A percentile compares a stretch with the other conserved stretches of the same genome.
phyloP scores from a whole-genome alignment of 352 stramenopile species.

The Pseudoperonospora humuli region DNA sequence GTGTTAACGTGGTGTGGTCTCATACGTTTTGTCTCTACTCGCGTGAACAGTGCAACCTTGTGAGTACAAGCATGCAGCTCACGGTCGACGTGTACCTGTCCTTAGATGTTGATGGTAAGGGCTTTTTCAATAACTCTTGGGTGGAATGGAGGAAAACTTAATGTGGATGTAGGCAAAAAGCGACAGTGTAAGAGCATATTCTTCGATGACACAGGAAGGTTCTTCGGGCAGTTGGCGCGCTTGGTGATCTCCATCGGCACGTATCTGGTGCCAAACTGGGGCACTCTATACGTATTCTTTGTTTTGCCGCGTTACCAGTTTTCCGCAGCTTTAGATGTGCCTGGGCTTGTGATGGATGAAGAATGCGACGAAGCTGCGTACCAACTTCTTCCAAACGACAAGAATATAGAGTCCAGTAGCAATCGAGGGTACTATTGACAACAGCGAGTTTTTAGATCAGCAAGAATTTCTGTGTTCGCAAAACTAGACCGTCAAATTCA shows the following conservation, averaged over 20 bases:
- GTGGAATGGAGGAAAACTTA: background rate
- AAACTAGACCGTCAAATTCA: too few species aligned
- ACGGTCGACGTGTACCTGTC: slow-evolving; percentile 56
- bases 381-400: slow-evolving; percentile 14
- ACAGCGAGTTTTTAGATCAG: too few species aligned
- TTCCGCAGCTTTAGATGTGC: slow-evolving; percentile 45
- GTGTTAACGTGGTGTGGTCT: slow-evolving; percentile 1
- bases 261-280: slow-evolving; percentile 59
- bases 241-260: slow-evolving; percentile 41
- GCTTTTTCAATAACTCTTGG: background rate
- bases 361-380: slow-evolving; percentile 11
- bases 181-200: slow-evolving; percentile 60
- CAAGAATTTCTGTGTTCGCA: too few species aligned
- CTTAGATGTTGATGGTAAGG: slow-evolving; percentile 36
- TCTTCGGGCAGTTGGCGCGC: slow-evolving; percentile 48
- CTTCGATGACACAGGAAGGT: slow-evolving; percentile 49
- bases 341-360: slow-evolving; percentile 28
- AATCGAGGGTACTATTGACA: slow-evolving; percentile 15
- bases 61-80: slow-evolving; percentile 53
- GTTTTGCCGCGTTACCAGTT: slow-evolving; percentile 59
- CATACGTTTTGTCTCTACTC: background rate
- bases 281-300: slow-evolving; percentile 67
- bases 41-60: slow-evolving; percentile 44
- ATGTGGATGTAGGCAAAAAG: slow-evolving; percentile 13
- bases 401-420: slow-evolving; percentile 3